These are phyloP conservation scores for Candida mesenterica DNA, from an alignment of 1,139 yeast species.

Conservation along the genomic window DNA sequence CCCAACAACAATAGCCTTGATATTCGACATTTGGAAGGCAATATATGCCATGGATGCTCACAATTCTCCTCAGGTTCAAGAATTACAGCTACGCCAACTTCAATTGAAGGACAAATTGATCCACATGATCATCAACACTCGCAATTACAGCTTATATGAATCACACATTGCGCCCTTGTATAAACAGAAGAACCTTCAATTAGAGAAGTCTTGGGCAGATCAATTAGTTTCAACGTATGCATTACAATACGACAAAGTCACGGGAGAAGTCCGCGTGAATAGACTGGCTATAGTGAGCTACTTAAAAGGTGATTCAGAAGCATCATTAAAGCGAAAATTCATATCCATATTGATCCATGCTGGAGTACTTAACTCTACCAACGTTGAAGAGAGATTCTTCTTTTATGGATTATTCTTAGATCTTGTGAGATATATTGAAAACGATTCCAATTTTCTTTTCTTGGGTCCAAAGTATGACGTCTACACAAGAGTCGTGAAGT, in stretches of 20 bases:
- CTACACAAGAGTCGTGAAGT: conserved; percentile 20
- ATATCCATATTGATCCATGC: conserved; percentile 20
- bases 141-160: conserved; percentile 21
- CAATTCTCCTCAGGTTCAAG: conserved; percentile 2
- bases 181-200: not conserved
- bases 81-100: conserved; percentile 19
- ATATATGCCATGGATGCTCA: conserved; percentile 10
- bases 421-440: conserved; percentile 13
- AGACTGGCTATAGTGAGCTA: conserved; percentile 13
- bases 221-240: conserved; percentile 20
- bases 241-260: conserved; percentile 15
- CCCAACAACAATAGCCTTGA: conserved; percentile 14
- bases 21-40: conserved; percentile 24
- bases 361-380: conserved; percentile 18
- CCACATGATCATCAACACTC: conserved; percentile 22
- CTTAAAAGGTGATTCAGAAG: conserved; percentile 12
- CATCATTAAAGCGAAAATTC: conserved; percentile 18
- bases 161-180: conserved; percentile 18
- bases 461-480: conserved; percentile 14
- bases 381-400: conserved; percentile 13
- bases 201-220: conserved; percentile 22
- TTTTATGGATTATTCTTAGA: conserved; percentile 19
- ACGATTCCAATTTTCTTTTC: conserved; percentile 24
- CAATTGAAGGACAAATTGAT: conserved; percentile 19
- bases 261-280: conserved; percentile 15